phyloP scores from a whole-genome alignment of 176 grass and related monocot species.

The Phoenix dactylifera region DNA sequence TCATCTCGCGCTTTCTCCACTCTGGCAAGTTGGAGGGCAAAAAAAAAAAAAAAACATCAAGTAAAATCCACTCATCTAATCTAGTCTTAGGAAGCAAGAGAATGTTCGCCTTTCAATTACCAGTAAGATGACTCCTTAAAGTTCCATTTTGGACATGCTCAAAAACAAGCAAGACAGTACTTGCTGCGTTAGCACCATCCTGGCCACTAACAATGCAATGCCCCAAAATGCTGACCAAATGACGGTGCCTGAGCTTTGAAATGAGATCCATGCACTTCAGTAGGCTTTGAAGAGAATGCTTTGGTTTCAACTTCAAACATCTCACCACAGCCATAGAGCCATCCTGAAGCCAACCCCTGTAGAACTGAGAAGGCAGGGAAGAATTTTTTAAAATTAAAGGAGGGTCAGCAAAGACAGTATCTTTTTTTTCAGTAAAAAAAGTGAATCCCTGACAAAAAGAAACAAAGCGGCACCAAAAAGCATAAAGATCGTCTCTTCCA shows the following conservation, averaged over 20 bases:
- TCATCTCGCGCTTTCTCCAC: conserved; percentile 67
- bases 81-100: background rate
- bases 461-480: no score
- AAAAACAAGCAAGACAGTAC: conserved; percentile 42
- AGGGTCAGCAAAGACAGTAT: no score
- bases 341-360: conserved; percentile 68
- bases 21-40: conserved; percentile 28
- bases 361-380: conserved; percentile 28
- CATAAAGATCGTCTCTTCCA: no score
- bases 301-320: conserved; percentile 60
- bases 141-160: conserved; percentile 63
- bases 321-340: conserved; percentile 44
- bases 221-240: conserved; percentile 86
- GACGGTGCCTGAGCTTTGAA: conserved; percentile 60
- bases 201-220: conserved; percentile 45
- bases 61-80: background rate
- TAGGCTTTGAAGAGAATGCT: conserved; percentile 54
- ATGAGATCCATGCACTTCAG: conserved; percentile 70
- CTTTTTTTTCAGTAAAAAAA: no score
- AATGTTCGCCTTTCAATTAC: conserved; percentile 19
- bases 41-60: background rate
- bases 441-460: no score
- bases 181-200: conserved; percentile 35
- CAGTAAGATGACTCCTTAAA: conserved; percentile 69
- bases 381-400: no score